Conservation (phyloP, 495 filamentous ascomycete species). For the Neurospora sp. region DNA sequence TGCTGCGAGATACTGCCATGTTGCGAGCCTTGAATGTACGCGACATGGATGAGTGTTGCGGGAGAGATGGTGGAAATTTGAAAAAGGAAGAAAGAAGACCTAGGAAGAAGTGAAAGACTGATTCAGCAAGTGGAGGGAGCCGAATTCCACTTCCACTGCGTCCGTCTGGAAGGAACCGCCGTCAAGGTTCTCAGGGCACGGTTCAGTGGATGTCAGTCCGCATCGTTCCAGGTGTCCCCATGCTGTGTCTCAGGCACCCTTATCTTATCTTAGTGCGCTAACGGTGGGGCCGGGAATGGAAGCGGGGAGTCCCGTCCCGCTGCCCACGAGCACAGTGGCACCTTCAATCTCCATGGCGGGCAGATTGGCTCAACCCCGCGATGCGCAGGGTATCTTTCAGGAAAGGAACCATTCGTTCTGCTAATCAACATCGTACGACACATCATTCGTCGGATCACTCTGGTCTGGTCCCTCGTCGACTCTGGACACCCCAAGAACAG, state of each 20-base stretch:
- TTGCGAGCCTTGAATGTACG: background rate
- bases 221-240: background rate
- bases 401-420: background rate
- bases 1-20: background rate
- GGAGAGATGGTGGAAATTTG: background rate
- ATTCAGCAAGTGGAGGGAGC: background rate
- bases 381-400: background rate
- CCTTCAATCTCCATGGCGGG: background rate
- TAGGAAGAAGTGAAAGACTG: background rate
- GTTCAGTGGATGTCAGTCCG: background rate
- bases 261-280: background rate
- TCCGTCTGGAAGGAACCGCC: background rate
- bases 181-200: background rate
- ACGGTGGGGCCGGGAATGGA: background rate
- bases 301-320: background rate
- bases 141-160: background rate
- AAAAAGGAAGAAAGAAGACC: background rate
- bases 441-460: background rate
- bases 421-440: constrained; percentile 15
- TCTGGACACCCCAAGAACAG: background rate
- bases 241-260: background rate
- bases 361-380: background rate
- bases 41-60: background rate
- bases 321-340: background rate
- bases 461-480: background rate